Evolutionary conservation across 345 rosid species (phyloP).

Genomic region (Rhodamnia rubescens): DNA sequence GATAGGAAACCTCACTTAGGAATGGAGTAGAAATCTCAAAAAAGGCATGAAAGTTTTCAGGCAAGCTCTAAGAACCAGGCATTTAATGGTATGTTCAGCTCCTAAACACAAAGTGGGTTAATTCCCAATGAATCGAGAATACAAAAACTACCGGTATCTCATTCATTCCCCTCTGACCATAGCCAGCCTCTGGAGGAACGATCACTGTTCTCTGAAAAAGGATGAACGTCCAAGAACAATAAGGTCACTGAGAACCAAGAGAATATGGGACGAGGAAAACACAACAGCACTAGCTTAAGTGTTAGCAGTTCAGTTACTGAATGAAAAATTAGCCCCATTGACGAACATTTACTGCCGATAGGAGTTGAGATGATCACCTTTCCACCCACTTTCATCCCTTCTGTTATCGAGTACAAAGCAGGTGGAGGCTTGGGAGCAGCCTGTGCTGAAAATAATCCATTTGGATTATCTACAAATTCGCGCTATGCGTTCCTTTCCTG

Average conservation of each 20-base stretch:
- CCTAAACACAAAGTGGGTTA: background rate
- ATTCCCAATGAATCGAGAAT: background rate
- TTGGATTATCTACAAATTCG: constrained; percentile 81
- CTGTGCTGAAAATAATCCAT: constrained; percentile 90
- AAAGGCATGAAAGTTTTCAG: background rate
- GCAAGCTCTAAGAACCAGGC: background rate
- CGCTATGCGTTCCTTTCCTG: constrained; percentile 88
- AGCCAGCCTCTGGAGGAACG: constrained; percentile 79
- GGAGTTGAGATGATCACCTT: constrained; percentile 32
- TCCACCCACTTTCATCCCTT: constrained; percentile 93
- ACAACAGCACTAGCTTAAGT: background rate
- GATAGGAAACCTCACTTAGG: background rate
- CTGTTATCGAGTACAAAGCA: constrained; percentile 59
- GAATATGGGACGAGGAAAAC: background rate
- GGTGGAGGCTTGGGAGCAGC: constrained; percentile 98
- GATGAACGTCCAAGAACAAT: background rate
- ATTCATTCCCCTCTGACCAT: constrained; percentile 76
- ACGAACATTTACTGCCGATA: background rate
- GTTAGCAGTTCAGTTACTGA: background rate
- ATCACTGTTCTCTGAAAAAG: constrained; percentile 68
- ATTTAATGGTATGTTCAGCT: background rate
- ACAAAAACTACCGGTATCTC: constrained; percentile 63
- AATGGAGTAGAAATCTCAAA: background rate
- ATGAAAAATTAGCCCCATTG: background rate
- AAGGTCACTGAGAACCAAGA: background rate